phyloP scores from a whole-genome alignment of 495 filamentous ascomycete species.

The Mycothermus thermophilus region DNA sequence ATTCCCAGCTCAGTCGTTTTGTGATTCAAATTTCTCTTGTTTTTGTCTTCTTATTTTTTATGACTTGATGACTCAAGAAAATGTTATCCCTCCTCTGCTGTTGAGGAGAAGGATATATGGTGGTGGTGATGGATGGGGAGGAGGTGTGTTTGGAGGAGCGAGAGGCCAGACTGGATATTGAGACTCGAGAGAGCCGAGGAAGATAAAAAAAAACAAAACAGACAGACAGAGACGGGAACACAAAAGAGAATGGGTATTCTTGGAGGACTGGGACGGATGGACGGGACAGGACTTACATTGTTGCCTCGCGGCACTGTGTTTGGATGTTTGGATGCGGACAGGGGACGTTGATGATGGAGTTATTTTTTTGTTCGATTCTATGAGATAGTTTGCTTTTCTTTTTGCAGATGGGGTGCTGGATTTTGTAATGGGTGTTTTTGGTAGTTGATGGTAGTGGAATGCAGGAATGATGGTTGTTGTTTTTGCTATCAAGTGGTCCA shows the following conservation, averaged over 20 bases:
- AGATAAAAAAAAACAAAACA: too few species aligned
- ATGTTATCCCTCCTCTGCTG: too few species aligned
- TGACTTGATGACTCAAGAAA: too few species aligned
- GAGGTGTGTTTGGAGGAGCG: background rate
- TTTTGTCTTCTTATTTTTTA: too few species aligned
- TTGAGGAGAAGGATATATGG: background rate
- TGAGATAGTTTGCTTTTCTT: background rate
- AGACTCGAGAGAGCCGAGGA: too few species aligned
- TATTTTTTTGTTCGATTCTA: background rate
- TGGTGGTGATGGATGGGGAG: background rate
- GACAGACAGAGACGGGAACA: background rate
- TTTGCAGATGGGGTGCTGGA: too few species aligned
- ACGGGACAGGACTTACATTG: conserved; percentile 14
- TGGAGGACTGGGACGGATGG: conserved; percentile 6
- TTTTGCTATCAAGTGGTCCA: too few species aligned
- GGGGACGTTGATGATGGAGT: background rate
- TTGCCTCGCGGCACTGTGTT: conserved; percentile 33
- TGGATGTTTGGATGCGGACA: conserved; percentile 17
- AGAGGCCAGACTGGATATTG: conserved; percentile 1
- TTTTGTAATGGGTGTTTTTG: background rate
- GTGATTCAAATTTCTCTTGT: too few species aligned
- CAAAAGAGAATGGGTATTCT: conserved; percentile 18
- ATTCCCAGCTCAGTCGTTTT: too few species aligned
- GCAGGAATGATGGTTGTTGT: too few species aligned
- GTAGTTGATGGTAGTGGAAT: too few species aligned